Base-by-base conservation (phyloP, 2,329 filamentous ascomycete genomes). In the Xylariaceae sp. region DNA sequence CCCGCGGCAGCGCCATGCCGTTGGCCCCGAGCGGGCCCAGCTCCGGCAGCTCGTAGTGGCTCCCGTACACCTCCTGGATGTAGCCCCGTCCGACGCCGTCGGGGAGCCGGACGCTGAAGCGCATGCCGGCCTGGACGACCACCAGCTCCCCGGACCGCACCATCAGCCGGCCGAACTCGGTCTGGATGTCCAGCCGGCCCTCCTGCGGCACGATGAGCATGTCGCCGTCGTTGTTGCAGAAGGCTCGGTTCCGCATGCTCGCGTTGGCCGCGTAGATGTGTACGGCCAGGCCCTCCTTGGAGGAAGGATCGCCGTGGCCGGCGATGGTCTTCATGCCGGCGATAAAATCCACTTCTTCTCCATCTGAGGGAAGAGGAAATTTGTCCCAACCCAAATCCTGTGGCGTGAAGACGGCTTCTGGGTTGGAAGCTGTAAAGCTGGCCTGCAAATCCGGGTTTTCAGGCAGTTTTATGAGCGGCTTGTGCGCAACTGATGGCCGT, bases 131-230 rank as follows among this genome's bases (percentile, higher is more conserved):
- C 15, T 75, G 80, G 15, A 84, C 76, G 12, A 83, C 70, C 31
- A 67, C 70, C 19, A 83, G 72, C 51, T 83, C 80, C n/a, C 77
- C 77, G 0, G 77, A 79, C 4, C 77, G 73, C 5, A 83, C 76
- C 32, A 77, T 67, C 1, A 83, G 53, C 17, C 65, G 67, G 4
- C 80, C 80, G 12, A 83, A 67, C 49, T 83, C 80, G 3, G 21
- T 23, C 49, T 80, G 77, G 29, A 83, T 77, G 43, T 83, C 73
- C 2, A 84, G 62, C 0, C 70, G 63, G 10, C 80, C 80, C 42
- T 77, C 68, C 39, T 83, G 79, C 0, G 72, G 75, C 3, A 23
- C 8, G 29, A 83, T 77, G 33, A 83, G 59, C 39, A 79, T 70
- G 50, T 83, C 79, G 12, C 80, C 80, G 39, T 84, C 80, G 2